Conservation (phyloP, 2,329 filamentous ascomycete species). For the Microcera coccophila region DNA sequence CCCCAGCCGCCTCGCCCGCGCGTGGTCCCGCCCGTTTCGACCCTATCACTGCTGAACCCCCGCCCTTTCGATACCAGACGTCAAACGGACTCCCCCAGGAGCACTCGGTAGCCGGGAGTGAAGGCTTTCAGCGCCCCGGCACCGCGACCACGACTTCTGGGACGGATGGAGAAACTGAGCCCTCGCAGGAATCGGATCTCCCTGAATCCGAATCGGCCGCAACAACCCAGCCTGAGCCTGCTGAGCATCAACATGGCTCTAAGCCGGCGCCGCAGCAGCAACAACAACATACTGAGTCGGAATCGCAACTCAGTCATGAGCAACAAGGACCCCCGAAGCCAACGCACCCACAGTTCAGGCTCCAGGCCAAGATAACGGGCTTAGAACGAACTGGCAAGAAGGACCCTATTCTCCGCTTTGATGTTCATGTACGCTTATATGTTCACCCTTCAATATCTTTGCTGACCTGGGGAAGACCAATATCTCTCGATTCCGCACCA, state of each 20-base stretch:
- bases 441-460: neutral
- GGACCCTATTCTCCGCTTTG: constrained; percentile 89
- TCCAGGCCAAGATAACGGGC: constrained; percentile 92
- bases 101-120: constrained; percentile 31
- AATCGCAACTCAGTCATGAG: constrained; percentile 30
- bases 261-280: constrained; percentile 25
- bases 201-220: constrained; percentile 17
- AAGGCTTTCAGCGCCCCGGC: constrained; percentile 43
- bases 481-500: constrained; percentile 95
- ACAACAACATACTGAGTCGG: constrained; percentile 16
- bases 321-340: constrained; percentile 53
- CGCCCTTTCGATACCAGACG: constrained; percentile 44
- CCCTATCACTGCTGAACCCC: constrained; percentile 37
- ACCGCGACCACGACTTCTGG: constrained; percentile 45
- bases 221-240: constrained; percentile 13
- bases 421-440: constrained; percentile 71
- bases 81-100: constrained; percentile 42
- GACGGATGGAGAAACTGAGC: constrained; percentile 39
- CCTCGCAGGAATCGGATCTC: constrained; percentile 26
- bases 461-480: constrained; percentile 67
- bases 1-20: constrained; percentile 49
- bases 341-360: constrained; percentile 68
- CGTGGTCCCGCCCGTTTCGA: constrained; percentile 44
- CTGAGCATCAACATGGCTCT: constrained; percentile 7
- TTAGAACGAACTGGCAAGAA: constrained; percentile 92